A percentile compares a stretch with the other conserved stretches of the same genome.
Conservation (phyloP, 331 rosid genomes). For the Cydonia oblonga region DNA sequence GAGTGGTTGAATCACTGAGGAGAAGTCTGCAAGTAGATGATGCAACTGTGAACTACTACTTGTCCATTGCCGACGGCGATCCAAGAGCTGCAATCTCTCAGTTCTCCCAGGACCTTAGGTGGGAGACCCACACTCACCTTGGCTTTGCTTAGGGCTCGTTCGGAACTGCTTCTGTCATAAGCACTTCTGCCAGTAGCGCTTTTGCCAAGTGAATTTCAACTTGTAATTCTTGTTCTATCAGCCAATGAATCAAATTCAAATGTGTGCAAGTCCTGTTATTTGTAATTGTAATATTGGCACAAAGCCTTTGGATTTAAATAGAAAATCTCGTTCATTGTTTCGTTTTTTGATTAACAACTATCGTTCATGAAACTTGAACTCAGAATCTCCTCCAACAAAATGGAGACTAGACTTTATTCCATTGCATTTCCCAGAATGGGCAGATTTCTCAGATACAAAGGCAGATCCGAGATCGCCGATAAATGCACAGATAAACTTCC, state of each 20-base stretch:
- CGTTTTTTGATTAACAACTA: not conserved
- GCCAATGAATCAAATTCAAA: not conserved
- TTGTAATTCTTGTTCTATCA: not conserved
- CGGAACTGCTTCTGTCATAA: not conserved
- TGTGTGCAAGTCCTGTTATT: not conserved
- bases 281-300: not conserved
- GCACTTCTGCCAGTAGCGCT: not conserved
- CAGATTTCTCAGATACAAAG: not conserved
- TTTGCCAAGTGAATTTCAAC: not conserved
- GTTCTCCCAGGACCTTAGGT: constrained; percentile 62
- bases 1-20: constrained; percentile 55
- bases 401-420: not conserved
- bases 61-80: constrained; percentile 66
- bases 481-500: not conserved
- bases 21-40: constrained; percentile 88
- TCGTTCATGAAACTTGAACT: not conserved
- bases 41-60: constrained; percentile 80
- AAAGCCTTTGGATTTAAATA: not conserved
- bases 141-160: constrained; percentile 25
- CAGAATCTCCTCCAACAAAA: not conserved
- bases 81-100: constrained; percentile 80
- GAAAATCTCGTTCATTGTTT: not conserved
- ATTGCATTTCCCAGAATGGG: not conserved
- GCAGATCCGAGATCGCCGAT: not conserved
- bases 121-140: constrained; percentile 57